Conservation (phyloP, 108 stramenopile genomes). For the Schizochytrium sp. region DNA sequence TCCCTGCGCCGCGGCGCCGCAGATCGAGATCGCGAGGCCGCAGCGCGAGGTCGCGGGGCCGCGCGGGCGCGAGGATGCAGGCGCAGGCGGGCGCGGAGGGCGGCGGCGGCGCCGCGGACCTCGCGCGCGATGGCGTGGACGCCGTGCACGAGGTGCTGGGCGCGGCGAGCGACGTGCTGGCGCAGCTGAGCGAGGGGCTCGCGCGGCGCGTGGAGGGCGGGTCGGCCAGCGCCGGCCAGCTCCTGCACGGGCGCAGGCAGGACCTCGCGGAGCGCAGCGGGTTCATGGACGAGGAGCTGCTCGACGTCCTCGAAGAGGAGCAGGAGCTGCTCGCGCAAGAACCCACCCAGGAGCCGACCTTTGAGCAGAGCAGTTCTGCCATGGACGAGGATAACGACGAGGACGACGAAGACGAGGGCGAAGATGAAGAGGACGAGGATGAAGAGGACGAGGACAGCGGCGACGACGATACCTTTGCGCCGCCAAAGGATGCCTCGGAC, state of each 20-base stretch:
- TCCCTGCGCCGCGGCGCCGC: too few relatives aligned
- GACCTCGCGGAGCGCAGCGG: background rate
- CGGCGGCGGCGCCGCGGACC: background rate
- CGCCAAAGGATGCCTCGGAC: background rate
- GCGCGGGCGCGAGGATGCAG: background rate
- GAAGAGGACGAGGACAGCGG: background rate
- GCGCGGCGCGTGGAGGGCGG: background rate
- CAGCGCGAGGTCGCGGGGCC: background rate
- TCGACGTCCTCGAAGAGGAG: background rate
- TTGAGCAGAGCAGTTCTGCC: background rate
- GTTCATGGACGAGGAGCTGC: background rate
- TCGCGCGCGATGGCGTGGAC: background rate
- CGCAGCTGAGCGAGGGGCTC: background rate
- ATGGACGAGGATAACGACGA: background rate
- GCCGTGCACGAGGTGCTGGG: background rate
- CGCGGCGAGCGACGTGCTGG: background rate
- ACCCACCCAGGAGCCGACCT: background rate
- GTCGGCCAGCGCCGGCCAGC: slow-evolving; percentile 24
- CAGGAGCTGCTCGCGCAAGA: background rate
- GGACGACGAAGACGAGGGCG: background rate
- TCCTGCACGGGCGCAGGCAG: background rate
- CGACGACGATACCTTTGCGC: background rate
- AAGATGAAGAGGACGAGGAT: background rate
- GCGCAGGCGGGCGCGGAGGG: too few relatives aligned
- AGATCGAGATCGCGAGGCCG: background rate